These are phyloP conservation scores for Silene noctiflora DNA, from an alignment of 179 eudicot species.

Conservation along the genomic window DNA sequence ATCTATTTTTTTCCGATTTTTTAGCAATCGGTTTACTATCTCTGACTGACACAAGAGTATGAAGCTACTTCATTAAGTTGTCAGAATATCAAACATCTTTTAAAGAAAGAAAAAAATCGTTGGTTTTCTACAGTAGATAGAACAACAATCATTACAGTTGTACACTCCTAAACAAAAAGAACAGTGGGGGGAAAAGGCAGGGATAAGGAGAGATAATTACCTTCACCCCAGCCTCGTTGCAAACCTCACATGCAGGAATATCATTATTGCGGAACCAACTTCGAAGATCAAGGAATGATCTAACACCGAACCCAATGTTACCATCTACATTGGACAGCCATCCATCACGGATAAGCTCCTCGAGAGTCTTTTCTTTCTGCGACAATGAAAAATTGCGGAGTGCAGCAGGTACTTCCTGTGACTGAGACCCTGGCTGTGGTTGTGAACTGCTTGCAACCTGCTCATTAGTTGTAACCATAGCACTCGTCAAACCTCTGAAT, in stretches of 20 bases:
- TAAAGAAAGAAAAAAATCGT: neutral
- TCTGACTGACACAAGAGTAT: neutral
- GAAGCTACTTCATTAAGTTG: neutral
- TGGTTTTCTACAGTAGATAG: neutral
- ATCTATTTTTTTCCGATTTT: neutral
- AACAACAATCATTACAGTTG: neutral
- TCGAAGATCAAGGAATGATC: conserved; percentile 93
- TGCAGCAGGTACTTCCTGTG: conserved; percentile 61
- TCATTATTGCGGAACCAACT: conserved; percentile 87
- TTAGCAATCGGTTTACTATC: neutral
- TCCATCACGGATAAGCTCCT: conserved; percentile 65
- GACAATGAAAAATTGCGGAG: conserved; percentile 75
- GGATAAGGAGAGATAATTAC: conserved; percentile 27
- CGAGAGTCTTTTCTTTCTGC: conserved; percentile 85
- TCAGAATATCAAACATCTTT: neutral
- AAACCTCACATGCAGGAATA: conserved; percentile 73
- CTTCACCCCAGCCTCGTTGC: conserved; percentile 95
- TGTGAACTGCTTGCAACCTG: conserved; percentile 48
- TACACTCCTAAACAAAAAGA: neutral
- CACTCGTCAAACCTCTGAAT: conserved; percentile 15
- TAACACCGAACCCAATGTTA: conserved; percentile 73
- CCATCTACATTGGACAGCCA: conserved; percentile 77
- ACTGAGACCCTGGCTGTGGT: conserved; percentile 42
- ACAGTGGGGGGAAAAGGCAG: neutral
- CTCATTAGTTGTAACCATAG: conserved; percentile 15